These are phyloP conservation scores for Suillus bovinus DNA, from an alignment of 768 basidiomycete species.

Conservation along the genomic window DNA sequence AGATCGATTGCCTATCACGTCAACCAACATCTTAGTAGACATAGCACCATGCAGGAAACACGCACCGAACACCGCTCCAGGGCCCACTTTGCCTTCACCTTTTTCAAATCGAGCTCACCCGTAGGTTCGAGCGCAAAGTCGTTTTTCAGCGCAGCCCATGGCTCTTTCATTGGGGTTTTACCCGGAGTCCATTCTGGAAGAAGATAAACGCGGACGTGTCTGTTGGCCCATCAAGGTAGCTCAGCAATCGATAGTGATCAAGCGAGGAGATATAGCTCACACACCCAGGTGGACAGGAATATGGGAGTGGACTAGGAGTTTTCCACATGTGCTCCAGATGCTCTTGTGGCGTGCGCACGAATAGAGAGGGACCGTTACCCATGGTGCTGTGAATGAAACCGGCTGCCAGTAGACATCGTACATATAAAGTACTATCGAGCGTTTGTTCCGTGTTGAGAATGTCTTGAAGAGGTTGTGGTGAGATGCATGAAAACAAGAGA, in stretches of 20 bases:
- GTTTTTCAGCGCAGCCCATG: conserved; percentile 25
- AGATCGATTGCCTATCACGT: not conserved
- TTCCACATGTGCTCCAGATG: conserved; percentile 13
- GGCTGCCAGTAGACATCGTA: not conserved
- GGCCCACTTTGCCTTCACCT: conserved; percentile 23
- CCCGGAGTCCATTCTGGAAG: conserved; percentile 30
- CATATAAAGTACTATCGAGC: not conserved
- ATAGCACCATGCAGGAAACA: not conserved
- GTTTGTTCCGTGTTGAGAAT: not conserved
- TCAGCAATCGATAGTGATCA: not conserved
- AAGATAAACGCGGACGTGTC: conserved; percentile 34
- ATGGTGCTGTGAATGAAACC: not conserved
- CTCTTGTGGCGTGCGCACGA: conserved; percentile 15
- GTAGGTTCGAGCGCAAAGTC: conserved; percentile 28
- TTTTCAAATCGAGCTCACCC: conserved; percentile 21
- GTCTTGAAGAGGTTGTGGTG: not conserved
- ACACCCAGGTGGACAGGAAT: conserved; percentile 7
- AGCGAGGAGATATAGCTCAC: not conserved
- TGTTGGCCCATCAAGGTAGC: conserved; percentile 5
- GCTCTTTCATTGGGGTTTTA: conserved; percentile 30
- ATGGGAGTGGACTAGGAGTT: not conserved
- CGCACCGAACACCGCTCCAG: conserved; percentile 12
- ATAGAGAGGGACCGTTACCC: conserved; percentile 12
- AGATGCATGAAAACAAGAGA: not conserved
- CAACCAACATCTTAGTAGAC: no score